Percentiles rank a stretch among this genome's conserved stretches.
Conservation (phyloP, 192 early-diverging fungal genomes). For the Chytriomyces hyalinus region DNA sequence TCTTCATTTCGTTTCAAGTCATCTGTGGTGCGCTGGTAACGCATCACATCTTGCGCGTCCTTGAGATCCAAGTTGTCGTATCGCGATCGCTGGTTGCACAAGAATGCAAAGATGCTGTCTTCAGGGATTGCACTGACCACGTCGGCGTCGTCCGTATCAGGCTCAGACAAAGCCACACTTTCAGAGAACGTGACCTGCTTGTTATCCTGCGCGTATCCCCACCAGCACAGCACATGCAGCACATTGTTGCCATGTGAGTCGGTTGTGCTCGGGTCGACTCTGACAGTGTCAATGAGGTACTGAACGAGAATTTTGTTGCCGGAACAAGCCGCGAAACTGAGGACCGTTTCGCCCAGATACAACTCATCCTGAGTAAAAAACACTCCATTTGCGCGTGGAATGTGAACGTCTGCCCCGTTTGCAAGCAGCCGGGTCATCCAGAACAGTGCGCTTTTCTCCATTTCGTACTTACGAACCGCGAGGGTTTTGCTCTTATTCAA, state of each 20-base stretch:
- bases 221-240: slow-evolving; percentile 24
- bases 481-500: no score
- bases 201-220: slow-evolving; percentile 8
- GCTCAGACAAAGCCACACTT: not conserved
- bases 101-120: not conserved
- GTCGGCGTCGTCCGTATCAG: not conserved
- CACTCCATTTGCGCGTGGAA: slow-evolving; percentile 17
- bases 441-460: slow-evolving; percentile 8
- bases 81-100: not conserved
- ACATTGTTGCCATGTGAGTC: slow-evolving; percentile 27
- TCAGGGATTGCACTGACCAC: not conserved
- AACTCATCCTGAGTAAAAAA: slow-evolving; percentile 21
- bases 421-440: slow-evolving; percentile 6
- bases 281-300: slow-evolving; percentile 1
- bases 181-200: not conserved
- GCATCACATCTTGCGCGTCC: not conserved
- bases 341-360: slow-evolving; percentile 29
- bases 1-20: slow-evolving; percentile 2
- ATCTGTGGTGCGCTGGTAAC: not conserved
- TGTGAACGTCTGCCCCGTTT: slow-evolving; percentile 2
- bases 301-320: slow-evolving; percentile 30
- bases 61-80: slow-evolving; percentile 2
- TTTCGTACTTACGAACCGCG: not conserved
- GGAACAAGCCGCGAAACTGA: slow-evolving; percentile 26
- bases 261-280: slow-evolving; percentile 18